phyloP scores from a whole-genome alignment of 805 yeast genomes.

The Kuraishia molischiana region DNA sequence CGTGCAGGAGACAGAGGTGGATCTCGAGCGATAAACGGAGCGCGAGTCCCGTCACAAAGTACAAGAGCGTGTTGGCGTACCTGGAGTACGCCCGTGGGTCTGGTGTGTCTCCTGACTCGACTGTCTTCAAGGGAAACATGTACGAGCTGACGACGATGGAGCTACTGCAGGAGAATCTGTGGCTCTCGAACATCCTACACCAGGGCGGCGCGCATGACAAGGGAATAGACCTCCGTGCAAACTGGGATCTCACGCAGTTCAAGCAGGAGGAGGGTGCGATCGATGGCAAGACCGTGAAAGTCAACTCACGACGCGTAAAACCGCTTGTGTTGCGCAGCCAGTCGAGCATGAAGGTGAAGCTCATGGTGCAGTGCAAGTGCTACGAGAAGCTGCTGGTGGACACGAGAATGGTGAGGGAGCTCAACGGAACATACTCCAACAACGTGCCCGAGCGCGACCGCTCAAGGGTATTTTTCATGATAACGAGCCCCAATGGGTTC shows the following conservation, averaged over 20 bases:
- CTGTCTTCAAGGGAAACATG: constrained; percentile 45
- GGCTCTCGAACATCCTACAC: constrained; percentile 26
- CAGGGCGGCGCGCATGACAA: constrained; percentile 49
- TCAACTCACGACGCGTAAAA: constrained; percentile 15
- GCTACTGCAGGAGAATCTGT: constrained; percentile 26
- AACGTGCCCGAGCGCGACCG: constrained; percentile 18
- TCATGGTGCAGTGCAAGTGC: constrained; percentile 50
- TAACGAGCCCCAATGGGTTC: constrained; percentile 35
- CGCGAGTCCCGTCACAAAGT: constrained; percentile 5
- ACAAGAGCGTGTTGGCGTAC: constrained; percentile 23
- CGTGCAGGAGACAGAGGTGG: background rate
- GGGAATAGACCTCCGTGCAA: constrained; percentile 47
- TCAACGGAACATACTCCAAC: constrained; percentile 38
- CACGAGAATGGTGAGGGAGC: constrained; percentile 39
- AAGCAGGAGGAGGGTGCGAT: constrained; percentile 7
- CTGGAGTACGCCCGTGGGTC: constrained; percentile 20
- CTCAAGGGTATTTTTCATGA: constrained; percentile 23
- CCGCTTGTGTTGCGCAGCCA: constrained; percentile 11
- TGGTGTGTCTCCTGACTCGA: constrained; percentile 31
- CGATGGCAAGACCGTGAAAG: constrained; percentile 8
- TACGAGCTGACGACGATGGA: constrained; percentile 38
- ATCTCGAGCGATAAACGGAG: background rate
- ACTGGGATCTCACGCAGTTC: constrained; percentile 30
- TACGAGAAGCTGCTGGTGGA: constrained; percentile 28
- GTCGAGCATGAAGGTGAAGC: constrained; percentile 21